phyloP scores from a whole-genome alignment of 1,284 basidiomycete genomes.

The Trichosporon ovoides region DNA sequence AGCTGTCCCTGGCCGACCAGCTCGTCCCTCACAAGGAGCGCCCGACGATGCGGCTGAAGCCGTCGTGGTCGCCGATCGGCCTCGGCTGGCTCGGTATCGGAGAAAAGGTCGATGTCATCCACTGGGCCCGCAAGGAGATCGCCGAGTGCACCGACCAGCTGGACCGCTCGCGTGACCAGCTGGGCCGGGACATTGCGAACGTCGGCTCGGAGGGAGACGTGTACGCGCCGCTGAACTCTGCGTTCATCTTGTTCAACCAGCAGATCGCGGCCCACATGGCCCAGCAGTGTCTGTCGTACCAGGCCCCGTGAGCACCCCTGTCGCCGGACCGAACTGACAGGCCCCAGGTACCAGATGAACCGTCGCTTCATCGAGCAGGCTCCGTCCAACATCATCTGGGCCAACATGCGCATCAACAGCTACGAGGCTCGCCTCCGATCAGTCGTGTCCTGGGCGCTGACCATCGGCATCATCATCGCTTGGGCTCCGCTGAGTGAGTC shows the following conservation, averaged over 20 bases:
- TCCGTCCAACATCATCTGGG: constrained; percentile 67
- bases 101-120: constrained; percentile 83
- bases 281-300: constrained; percentile 11
- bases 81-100: constrained; percentile 59
- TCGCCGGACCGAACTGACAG: constrained; percentile 64
- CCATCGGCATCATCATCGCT: constrained; percentile 59
- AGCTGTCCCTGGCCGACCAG: constrained; percentile 49
- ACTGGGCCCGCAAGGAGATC: constrained; percentile 62
- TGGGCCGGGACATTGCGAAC: constrained; percentile 48
- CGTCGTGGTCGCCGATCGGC: constrained; percentile 56
- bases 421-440: constrained; percentile 69
- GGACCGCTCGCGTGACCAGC: constrained; percentile 43
- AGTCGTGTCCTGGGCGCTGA: constrained; percentile 52
- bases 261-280: constrained; percentile 57
- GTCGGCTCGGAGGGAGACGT: constrained; percentile 44
- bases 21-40: constrained; percentile 65
- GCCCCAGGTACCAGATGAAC: constrained; percentile 57
- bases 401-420: constrained; percentile 59
- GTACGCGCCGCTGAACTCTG: constrained; percentile 65
- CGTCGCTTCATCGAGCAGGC: constrained; percentile 63
- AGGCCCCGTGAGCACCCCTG: constrained; percentile 56
- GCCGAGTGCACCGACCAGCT: constrained; percentile 31
- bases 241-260: constrained; percentile 87
- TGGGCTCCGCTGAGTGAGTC: constrained; percentile 50
- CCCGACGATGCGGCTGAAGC: constrained; percentile 72